A percentile compares a stretch with the other conserved stretches of the same genome.
Conservation (phyloP, 805 yeast species). For the Metschnikowia reukaufii region DNA sequence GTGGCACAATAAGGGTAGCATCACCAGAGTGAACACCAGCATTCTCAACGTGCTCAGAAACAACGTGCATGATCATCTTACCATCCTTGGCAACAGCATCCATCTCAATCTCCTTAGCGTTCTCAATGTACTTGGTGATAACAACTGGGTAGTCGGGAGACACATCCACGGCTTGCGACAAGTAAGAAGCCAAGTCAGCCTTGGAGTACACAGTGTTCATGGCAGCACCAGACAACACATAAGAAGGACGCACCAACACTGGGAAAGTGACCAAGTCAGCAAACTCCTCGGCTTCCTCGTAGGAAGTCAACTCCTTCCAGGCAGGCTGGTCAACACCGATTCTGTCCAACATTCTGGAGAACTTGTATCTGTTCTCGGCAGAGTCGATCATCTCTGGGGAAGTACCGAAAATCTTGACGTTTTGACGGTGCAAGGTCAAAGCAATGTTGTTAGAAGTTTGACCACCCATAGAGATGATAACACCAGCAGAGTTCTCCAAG, state of each 20-base stretch:
- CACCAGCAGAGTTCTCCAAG: constrained; percentile 86
- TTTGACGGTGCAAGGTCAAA: constrained; percentile 81
- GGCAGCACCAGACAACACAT: constrained; percentile 97
- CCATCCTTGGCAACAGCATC: constrained; percentile 98
- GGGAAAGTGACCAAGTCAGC: constrained; percentile 92
- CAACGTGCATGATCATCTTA: constrained; percentile 93
- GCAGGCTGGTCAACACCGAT: constrained; percentile 99
- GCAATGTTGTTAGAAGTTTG: constrained; percentile 98
- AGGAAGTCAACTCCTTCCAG: constrained; percentile 95
- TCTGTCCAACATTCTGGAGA: constrained; percentile 93
- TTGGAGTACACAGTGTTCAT: constrained; percentile 94
- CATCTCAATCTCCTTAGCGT: constrained; percentile 97
- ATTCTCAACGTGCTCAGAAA: constrained; percentile 96
- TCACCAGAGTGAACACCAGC: constrained; percentile 99
- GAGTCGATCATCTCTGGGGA: constrained; percentile 98
- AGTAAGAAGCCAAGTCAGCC: constrained; percentile 82
- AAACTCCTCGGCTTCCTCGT: constrained; percentile 87
- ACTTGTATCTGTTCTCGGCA: constrained; percentile 97
- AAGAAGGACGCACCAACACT: constrained; percentile 95
- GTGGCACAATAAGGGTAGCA: constrained; percentile 95
- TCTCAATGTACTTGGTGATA: constrained; percentile 92
- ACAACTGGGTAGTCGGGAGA: constrained; percentile 98
- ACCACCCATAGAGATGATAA: constrained; percentile 97
- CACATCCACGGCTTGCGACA: constrained; percentile 94
- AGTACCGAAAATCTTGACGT: constrained; percentile 93